Evolutionary conservation across 2,329 filamentous ascomycete genomes (phyloP).

Genomic region (Drechmeria coniospora): DNA sequence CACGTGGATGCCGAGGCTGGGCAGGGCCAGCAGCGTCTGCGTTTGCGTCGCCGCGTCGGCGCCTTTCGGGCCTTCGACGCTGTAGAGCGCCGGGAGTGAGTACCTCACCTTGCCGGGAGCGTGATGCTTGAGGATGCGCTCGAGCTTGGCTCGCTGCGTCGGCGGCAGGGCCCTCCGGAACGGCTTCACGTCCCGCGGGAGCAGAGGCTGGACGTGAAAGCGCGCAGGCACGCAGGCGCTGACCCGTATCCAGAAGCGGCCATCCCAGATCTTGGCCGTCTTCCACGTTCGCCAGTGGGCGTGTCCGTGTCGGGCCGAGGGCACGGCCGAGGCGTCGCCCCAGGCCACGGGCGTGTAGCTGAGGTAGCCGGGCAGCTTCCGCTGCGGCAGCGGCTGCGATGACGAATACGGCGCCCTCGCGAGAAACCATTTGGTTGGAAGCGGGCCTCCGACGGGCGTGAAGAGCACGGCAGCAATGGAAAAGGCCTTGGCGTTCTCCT

Average conservation of each 20-base stretch:
- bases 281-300: conserved; percentile 19
- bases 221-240: conserved; percentile 24
- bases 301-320: conserved; percentile 3
- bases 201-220: conserved; percentile 31
- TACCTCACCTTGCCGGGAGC: conserved; percentile 41
- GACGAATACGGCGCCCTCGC: conserved; percentile 30
- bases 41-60: conserved; percentile 7
- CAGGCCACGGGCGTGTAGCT: conserved; percentile 5
- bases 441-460: conserved; percentile 13
- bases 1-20: conserved; percentile 32
- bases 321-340: conserved; percentile 1
- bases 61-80: conserved; percentile 15
- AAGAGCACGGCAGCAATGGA: conserved; percentile 23
- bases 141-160: conserved; percentile 18
- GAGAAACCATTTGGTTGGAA: conserved; percentile 25
- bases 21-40: conserved; percentile 33
- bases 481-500: conserved; percentile 21
- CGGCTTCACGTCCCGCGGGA: conserved; percentile 24
- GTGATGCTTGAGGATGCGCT: conserved; percentile 27
- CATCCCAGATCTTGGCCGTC: conserved; percentile 33
- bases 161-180: conserved; percentile 30
- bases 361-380: conserved; percentile 9
- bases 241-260: conserved; percentile 45
- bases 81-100: conserved; percentile 39
- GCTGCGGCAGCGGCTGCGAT: conserved; percentile 15